These are phyloP conservation scores for Magnolia officinalis DNA, from an alignment of 164 flowering plant genomes.

Conservation along the genomic window DNA sequence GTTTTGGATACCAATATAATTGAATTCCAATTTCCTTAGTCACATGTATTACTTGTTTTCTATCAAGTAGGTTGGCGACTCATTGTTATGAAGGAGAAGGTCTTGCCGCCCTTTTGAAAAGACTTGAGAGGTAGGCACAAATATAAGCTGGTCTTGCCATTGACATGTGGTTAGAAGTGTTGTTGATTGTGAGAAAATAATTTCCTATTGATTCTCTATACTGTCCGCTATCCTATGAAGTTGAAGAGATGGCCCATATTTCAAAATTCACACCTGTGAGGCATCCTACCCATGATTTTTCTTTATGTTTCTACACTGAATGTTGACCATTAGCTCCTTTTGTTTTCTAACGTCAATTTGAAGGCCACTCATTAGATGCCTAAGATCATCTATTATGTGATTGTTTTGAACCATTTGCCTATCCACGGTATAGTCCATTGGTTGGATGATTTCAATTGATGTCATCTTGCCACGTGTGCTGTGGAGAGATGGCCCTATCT, in stretches of 20 bases:
- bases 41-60: neutral
- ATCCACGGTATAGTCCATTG: neutral
- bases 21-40: neutral
- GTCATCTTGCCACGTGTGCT: neutral
- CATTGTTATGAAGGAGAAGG: conserved; percentile 60
- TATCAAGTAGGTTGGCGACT: neutral
- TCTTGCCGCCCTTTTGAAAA: conserved; percentile 41
- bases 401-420: neutral
- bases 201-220: neutral
- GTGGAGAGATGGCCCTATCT: no score
- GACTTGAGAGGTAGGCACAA: conserved; percentile 39
- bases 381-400: no score
- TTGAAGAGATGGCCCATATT: no score
- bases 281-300: neutral
- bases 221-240: no score
- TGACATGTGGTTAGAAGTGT: neutral
- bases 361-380: no score
- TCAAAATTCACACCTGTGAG: no score
- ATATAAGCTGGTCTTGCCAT: neutral
- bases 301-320: neutral
- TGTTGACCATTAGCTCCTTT: neutral
- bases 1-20: neutral
- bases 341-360: no score
- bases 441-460: neutral
- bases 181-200: no score